Evolutionary conservation across 345 rosid genomes (phyloP).

Genomic region (Crucihimalaya himalaica): DNA sequence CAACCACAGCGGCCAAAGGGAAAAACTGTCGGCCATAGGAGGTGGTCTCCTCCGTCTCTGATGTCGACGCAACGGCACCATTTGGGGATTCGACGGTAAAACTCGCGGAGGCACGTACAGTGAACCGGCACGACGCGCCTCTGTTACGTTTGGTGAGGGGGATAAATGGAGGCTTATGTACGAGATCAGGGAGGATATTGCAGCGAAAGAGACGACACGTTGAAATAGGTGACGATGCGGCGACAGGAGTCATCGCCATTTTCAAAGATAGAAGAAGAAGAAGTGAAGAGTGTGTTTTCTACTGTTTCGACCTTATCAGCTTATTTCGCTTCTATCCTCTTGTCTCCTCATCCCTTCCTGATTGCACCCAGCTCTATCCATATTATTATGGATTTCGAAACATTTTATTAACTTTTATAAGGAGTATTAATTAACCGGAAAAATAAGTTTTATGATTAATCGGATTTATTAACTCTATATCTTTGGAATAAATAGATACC

Average conservation of each 20-base stretch:
- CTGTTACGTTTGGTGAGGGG: conserved; percentile 38
- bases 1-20: conserved; percentile 92
- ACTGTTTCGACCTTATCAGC: conserved; percentile 33
- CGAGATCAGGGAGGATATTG: conserved; percentile 12
- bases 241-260: conserved; percentile 37
- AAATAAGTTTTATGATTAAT: neutral
- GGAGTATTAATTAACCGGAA: neutral
- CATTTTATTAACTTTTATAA: neutral
- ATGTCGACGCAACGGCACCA: conserved; percentile 49
- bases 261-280: conserved; percentile 22
- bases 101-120: conserved; percentile 37
- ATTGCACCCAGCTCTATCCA: conserved; percentile 19
- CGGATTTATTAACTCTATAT: neutral
- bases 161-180: conserved; percentile 28
- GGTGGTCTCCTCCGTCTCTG: conserved; percentile 32
- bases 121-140: conserved; percentile 22
- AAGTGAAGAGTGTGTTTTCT: conserved; percentile 9
- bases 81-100: conserved; percentile 49
- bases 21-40: conserved; percentile 76
- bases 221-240: conserved; percentile 34
- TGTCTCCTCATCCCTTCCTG: conserved; percentile 18
- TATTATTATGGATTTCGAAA: neutral
- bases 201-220: conserved; percentile 26
- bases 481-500: neutral
- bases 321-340: conserved; percentile 24